A percentile compares a stretch with the other conserved stretches of the same genome.
Conservation (phyloP, 2,329 filamentous ascomycete species). For the Fulvia fulva region DNA sequence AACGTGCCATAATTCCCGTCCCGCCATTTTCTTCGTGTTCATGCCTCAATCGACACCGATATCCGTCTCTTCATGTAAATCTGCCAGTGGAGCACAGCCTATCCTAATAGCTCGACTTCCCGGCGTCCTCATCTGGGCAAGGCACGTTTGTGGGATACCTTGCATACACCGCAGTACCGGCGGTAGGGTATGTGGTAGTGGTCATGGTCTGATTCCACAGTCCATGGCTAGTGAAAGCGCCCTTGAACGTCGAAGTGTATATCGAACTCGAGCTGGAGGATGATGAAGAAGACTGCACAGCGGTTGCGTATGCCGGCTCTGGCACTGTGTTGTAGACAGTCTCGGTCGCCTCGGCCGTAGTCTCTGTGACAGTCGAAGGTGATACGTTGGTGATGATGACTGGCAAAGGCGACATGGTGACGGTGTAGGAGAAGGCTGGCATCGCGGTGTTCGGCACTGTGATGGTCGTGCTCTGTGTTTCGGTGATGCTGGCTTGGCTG, state of each 20-base stretch:
- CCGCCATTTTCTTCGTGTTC: background rate
- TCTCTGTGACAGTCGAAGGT: background rate
- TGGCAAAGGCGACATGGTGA: background rate
- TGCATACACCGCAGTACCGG: background rate
- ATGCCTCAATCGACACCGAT: background rate
- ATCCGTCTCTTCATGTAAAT: background rate
- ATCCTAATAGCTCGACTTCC: background rate
- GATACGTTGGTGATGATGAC: background rate
- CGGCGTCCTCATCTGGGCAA: background rate
- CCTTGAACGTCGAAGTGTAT: background rate
- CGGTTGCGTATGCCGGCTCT: background rate
- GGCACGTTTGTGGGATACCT: background rate
- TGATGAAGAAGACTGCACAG: background rate
- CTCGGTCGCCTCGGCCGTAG: background rate
- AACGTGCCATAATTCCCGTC: background rate
- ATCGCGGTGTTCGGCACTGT: background rate
- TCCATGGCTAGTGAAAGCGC: background rate
- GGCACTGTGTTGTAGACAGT: constrained; percentile 5
- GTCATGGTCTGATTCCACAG: constrained; percentile 3
- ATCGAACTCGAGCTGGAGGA: background rate
- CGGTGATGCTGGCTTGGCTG: constrained; percentile 2
- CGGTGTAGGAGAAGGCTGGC: background rate
- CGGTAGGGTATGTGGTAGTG: background rate
- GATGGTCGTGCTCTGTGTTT: constrained; percentile 2
- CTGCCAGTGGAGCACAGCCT: background rate